Evolutionary conservation across 805 yeast species (phyloP), one percentile per base, ranked within the genome.

Genomic region (Suhomyces canberraensis): DNA sequence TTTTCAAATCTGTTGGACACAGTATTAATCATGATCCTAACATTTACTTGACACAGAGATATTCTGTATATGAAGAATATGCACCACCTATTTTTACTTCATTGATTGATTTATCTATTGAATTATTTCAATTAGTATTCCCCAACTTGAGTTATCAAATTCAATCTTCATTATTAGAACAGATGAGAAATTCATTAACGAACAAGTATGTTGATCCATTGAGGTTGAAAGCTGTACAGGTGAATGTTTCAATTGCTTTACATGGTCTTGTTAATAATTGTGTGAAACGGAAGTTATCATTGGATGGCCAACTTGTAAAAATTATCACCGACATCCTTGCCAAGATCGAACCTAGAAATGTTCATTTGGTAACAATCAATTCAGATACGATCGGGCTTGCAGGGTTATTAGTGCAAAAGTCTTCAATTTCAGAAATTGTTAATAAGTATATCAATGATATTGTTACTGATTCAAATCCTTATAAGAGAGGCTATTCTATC

Each of bases 151-250:
- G 90, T 6, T 61, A 77, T 4, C 85, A 87, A 43, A 84, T 93
- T 36, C 97, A 91, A 51, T 81, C 83, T 40, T 88, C 97, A 1
- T 69, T 93, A n/a, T 59, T 93, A 15, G 97, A 91, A 50, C 85
- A 81, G 36, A 60, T 93, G 43, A 73, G 89, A 45, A 66, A 81
- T 3, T 57, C 70, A 1, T 40, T 75, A 32, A 66, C 76, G 19
- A 60, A 70, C 20, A 49, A 61, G 45, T 35, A 52, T 0, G 37
- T 52, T 11, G 68, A 64, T 37, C 61, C 66, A 0, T 41, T 64
- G 17, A 47, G 74, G 24, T 40, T 42, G 13, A 52, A 52, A 32
- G 85, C 90, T 0, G 67, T 83, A 7, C 58, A 72, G 1, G 66
- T 82, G 4, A 90, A 90, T 50, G 56, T 76, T 1, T 64, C 84